Percentiles rank a stretch among this genome's conserved stretches.
These are phyloP conservation scores for Ettlia oleoabundans DNA, from an alignment of 139 green algal genomes.

Conservation along the genomic window DNA sequence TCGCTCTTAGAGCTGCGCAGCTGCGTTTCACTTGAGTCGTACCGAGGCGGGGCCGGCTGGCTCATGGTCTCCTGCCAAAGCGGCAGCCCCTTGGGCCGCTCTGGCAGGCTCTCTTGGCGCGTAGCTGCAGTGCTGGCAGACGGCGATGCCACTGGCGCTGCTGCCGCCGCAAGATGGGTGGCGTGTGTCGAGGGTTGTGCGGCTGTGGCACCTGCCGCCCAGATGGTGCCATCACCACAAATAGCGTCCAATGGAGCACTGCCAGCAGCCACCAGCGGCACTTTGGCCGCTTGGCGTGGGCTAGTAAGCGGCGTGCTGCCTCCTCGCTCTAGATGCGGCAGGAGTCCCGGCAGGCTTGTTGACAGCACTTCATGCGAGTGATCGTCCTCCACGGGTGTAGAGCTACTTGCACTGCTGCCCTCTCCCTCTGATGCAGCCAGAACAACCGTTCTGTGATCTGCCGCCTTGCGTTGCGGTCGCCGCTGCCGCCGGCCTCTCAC, in stretches of 20 bases:
- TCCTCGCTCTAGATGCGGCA: background rate
- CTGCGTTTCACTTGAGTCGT: background rate
- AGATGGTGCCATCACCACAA: too few species aligned
- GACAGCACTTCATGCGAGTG: background rate
- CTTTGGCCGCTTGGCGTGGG: background rate
- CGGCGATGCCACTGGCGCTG: too few species aligned
- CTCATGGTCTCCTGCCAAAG: background rate
- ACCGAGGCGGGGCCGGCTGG: background rate
- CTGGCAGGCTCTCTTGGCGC: background rate
- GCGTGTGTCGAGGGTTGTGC: too few species aligned
- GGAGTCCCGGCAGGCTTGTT: slow-evolving; percentile 10
- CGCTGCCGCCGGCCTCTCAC: background rate
- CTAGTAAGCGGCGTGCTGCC: background rate
- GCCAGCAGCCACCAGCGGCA: background rate
- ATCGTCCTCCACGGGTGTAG: background rate
- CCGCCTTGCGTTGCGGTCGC: background rate
- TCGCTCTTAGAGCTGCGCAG: slow-evolving; percentile 24
- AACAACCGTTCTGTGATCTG: background rate
- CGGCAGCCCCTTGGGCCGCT: background rate
- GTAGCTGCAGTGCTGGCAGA: too few species aligned
- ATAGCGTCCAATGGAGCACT: too few species aligned
- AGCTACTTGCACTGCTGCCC: background rate
- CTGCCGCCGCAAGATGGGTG: too few species aligned
- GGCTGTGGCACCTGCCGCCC: too few species aligned
- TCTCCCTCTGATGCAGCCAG: slow-evolving; percentile 7